Evolutionary conservation across 2,329 filamentous ascomycete genomes (phyloP).

Genomic region (Gnomoniopsis smithogilvyi): DNA sequence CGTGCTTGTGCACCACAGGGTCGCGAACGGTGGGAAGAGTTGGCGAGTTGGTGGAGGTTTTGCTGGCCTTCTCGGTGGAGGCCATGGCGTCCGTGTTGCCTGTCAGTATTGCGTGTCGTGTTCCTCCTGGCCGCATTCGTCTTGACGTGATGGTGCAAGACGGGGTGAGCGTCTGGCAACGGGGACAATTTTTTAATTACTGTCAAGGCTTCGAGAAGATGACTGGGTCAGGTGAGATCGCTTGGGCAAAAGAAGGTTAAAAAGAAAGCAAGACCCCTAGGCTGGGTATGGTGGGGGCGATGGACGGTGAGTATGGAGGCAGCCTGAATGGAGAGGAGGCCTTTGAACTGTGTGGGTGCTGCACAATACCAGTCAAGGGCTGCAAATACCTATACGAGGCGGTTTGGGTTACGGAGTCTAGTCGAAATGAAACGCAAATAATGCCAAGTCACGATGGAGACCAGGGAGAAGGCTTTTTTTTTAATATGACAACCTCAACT

Average conservation of each 20-base stretch:
- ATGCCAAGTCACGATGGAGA: neutral
- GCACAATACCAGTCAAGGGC: neutral
- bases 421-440: neutral
- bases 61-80: conserved; percentile 16
- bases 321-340: neutral
- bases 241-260: neutral
- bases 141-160: neutral
- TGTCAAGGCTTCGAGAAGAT: neutral
- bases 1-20: conserved; percentile 16
- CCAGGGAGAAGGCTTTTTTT: too few species aligned
- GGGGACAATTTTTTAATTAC: too few species aligned
- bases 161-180: neutral
- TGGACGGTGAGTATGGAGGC: too few species aligned
- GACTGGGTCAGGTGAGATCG: neutral
- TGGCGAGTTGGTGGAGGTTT: conserved; percentile 20
- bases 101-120: neutral
- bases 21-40: conserved; percentile 25
- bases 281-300: too few species aligned
- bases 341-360: neutral
- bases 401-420: neutral
- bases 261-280: neutral
- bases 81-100: conserved; percentile 8
- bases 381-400: neutral
- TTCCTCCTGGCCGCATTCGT: neutral
- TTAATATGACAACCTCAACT: neutral